A percentile compares a stretch with the other conserved stretches of the same genome.
phyloP scores from a whole-genome alignment of 116 monocot species.

The Dioscorea cayenensis region DNA sequence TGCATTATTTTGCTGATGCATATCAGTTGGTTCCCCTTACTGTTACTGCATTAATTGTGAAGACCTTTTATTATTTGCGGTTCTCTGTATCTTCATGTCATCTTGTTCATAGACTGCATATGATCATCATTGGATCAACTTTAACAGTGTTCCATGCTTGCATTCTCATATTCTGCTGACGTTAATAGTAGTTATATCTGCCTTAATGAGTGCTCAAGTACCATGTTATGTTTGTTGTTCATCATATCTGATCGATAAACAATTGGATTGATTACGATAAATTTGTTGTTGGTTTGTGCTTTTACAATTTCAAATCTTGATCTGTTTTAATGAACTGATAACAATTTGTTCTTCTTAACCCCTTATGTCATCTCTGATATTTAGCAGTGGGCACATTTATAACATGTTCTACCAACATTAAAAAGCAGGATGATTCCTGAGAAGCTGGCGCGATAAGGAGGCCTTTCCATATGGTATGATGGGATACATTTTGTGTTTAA shows the following conservation, averaged over 20 bases:
- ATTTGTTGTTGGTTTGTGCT: neutral
- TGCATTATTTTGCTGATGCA: too few relatives aligned
- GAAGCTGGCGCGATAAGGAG: constrained; percentile 37
- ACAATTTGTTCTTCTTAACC: constrained; percentile 6
- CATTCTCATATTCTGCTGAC: too few relatives aligned
- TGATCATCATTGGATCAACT: too few relatives aligned
- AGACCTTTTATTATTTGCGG: too few relatives aligned
- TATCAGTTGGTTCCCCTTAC: too few relatives aligned
- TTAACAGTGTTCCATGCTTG: too few relatives aligned
- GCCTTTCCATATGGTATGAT: constrained; percentile 53
- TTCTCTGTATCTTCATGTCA: too few relatives aligned
- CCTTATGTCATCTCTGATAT: constrained; percentile 14
- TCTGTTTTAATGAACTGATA: constrained; percentile 5
- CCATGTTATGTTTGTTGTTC: neutral
- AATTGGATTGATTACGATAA: neutral
- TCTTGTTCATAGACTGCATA: too few relatives aligned
- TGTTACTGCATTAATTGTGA: too few relatives aligned
- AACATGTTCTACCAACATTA: constrained; percentile 41
- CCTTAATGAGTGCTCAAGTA: too few relatives aligned
- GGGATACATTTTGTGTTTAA: constrained; percentile 21
- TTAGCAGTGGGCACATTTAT: constrained; percentile 28
- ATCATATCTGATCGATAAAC: neutral
- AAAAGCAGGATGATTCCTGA: constrained; percentile 38
- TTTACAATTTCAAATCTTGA: neutral
- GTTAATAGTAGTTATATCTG: too few relatives aligned